Conservation (phyloP, 108 stramenopile genomes). For the Cylindrotheca closterium region DNA sequence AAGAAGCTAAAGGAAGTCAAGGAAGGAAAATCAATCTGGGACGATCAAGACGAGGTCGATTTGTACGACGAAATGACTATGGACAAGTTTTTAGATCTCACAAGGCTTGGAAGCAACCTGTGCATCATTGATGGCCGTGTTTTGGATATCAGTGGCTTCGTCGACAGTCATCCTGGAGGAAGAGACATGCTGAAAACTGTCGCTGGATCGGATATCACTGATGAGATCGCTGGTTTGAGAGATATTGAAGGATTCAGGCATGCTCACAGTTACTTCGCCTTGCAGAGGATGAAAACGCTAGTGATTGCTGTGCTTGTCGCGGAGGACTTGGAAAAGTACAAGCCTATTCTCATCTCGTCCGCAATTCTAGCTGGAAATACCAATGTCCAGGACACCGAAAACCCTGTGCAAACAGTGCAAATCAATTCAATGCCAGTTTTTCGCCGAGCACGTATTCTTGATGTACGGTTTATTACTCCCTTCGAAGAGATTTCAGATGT, state of each 20-base stretch:
- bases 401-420: not conserved
- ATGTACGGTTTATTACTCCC: slow-evolving; percentile 2
- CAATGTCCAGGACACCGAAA: not conserved
- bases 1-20: not conserved
- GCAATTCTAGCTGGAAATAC: not conserved
- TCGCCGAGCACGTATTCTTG: not conserved
- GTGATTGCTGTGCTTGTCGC: slow-evolving; percentile 5
- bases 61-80: slow-evolving; percentile 5
- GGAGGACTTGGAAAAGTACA: not conserved
- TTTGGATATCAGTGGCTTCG: slow-evolving; percentile 16
- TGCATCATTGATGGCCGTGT: slow-evolving; percentile 17
- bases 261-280: slow-evolving; percentile 1
- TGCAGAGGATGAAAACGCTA: slow-evolving; percentile 1
- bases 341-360: not conserved
- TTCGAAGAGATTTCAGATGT: not conserved
- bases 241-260: slow-evolving; percentile 11
- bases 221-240: not conserved
- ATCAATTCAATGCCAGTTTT: not conserved
- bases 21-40: not conserved
- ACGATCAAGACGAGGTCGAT: not conserved
- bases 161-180: slow-evolving; percentile 17
- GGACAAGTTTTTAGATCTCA: slow-evolving; percentile 9
- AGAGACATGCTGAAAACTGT: not conserved
- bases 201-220: slow-evolving; percentile 8
- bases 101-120: not conserved